Percentiles rank a stretch among this genome's conserved stretches.
phyloP scores from a whole-genome alignment of 176 grass and related monocot genomes.

The Aegilops longissima region DNA sequence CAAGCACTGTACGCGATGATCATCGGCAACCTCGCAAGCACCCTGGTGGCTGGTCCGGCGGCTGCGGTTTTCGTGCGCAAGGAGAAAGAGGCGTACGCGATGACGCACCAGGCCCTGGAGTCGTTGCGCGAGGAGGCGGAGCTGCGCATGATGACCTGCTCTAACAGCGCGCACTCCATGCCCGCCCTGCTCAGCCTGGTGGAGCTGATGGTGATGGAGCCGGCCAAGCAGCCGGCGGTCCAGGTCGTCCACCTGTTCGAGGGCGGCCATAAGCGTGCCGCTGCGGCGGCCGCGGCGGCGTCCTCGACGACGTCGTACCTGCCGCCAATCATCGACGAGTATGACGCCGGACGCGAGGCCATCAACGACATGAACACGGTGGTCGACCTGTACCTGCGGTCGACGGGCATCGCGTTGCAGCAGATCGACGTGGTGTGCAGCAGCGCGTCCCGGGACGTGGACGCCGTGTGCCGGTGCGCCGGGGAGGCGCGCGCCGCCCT shows the following conservation, averaged over 20 bases:
- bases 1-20: slow-evolving; percentile 56
- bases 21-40: slow-evolving; percentile 53
- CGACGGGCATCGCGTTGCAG: slow-evolving; percentile 29
- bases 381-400: slow-evolving; percentile 32
- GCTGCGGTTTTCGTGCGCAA: slow-evolving; percentile 25
- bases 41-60: slow-evolving; percentile 28
- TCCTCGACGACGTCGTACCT: background rate
- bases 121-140: slow-evolving; percentile 13
- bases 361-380: slow-evolving; percentile 40
- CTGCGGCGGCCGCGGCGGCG: background rate
- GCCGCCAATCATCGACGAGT: background rate
- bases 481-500: slow-evolving; percentile 2
- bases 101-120: slow-evolving; percentile 38
- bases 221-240: slow-evolving; percentile 31
- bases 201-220: slow-evolving; percentile 29
- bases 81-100: slow-evolving; percentile 36
- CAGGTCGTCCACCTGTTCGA: slow-evolving; percentile 44
- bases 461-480: slow-evolving; percentile 13
- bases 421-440: slow-evolving; percentile 28
- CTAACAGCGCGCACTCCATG: slow-evolving; percentile 36
- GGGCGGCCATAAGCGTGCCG: background rate
- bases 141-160: slow-evolving; percentile 36
- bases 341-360: background rate
- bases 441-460: background rate
- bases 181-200: slow-evolving; percentile 35